Conservation (phyloP, 1,284 basidiomycete genomes). For the Schizophyllum amplum region DNA sequence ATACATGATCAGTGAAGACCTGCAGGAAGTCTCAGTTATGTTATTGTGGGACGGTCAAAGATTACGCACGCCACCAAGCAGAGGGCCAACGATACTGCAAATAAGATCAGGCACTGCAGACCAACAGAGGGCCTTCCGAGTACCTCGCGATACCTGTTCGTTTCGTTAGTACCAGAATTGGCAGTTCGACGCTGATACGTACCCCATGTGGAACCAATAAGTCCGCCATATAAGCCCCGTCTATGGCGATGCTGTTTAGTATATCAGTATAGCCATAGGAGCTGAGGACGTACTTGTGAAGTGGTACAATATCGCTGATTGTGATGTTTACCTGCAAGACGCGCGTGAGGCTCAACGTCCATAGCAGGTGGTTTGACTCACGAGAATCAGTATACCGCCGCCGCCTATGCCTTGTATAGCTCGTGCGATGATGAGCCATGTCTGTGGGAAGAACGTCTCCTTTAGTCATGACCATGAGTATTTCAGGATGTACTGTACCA, state of each 20-base stretch:
- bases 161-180: not conserved
- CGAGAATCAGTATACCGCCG: slow-evolving; percentile 60
- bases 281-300: slow-evolving; percentile 56
- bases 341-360: not conserved
- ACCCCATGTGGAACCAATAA: slow-evolving; percentile 70
- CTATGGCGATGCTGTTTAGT: slow-evolving; percentile 23
- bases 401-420: slow-evolving; percentile 82
- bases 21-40: slow-evolving; percentile 15
- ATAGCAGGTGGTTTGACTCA: slow-evolving; percentile 12
- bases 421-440: slow-evolving; percentile 64
- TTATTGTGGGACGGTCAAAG: not conserved
- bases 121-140: not conserved
- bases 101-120: not conserved
- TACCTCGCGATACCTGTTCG: slow-evolving; percentile 43
- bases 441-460: slow-evolving; percentile 20
- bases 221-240: slow-evolving; percentile 68
- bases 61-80: slow-evolving; percentile 59
- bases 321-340: slow-evolving; percentile 50
- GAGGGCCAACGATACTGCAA: slow-evolving; percentile 63
- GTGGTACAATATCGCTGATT: slow-evolving; percentile 72
- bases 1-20: slow-evolving; percentile 63
- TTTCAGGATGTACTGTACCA: slow-evolving; percentile 30
- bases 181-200: not conserved
- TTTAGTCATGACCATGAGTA: not conserved
- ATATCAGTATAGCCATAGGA: not conserved